Percentiles rank a stretch among this genome's conserved stretches.
Evolutionary conservation across 495 filamentous ascomycete species (phyloP).

Genomic region (Lophiotrema nucula): DNA sequence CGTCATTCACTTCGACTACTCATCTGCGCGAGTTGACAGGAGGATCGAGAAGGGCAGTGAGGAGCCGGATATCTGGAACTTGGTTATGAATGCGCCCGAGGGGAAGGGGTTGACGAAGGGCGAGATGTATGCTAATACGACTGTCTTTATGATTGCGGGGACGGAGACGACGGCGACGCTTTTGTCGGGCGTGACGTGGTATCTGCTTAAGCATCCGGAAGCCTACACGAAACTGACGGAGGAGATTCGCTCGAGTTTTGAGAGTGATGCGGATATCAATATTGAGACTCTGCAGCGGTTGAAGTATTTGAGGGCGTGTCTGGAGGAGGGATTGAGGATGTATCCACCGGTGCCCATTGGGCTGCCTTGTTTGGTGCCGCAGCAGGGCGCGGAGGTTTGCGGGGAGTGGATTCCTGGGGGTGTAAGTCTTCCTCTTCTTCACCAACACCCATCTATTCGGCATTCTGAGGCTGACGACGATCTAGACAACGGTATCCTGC

Average conservation of each 20-base stretch:
- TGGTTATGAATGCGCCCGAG: slow-evolving; percentile 13
- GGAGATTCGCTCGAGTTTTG: slow-evolving; percentile 52
- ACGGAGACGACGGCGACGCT: slow-evolving; percentile 35
- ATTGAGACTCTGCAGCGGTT: slow-evolving; percentile 40
- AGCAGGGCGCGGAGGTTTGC: slow-evolving; percentile 41
- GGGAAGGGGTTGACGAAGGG: slow-evolving; percentile 38
- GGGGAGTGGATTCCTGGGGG: slow-evolving; percentile 43
- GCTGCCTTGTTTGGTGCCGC: slow-evolving; percentile 41
- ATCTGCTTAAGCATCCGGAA: slow-evolving; percentile 45
- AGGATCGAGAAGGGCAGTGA: slow-evolving; percentile 2
- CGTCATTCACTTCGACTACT: slow-evolving; percentile 6
- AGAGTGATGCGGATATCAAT: slow-evolving; percentile 44
- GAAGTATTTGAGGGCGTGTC: slow-evolving; percentile 21
- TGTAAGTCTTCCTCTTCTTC: slow-evolving; percentile 21
- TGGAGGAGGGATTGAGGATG: slow-evolving; percentile 35
- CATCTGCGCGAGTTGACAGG: slow-evolving; percentile 4
- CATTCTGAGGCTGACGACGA: not conserved
- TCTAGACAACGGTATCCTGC: slow-evolving; percentile 39
- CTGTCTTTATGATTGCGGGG: slow-evolving; percentile 45
- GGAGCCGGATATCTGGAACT: slow-evolving; percentile 20
- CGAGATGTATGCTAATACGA: slow-evolving; percentile 46
- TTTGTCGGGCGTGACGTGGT: slow-evolving; percentile 39
- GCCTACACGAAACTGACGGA: slow-evolving; percentile 37
- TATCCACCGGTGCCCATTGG: slow-evolving; percentile 26
- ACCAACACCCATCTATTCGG: not conserved